Percentiles rank a stretch among this genome's conserved stretches.
These are phyloP conservation scores for Albizia julibrissin DNA, from an alignment of 306 rosid genomes.

Conservation along the genomic window DNA sequence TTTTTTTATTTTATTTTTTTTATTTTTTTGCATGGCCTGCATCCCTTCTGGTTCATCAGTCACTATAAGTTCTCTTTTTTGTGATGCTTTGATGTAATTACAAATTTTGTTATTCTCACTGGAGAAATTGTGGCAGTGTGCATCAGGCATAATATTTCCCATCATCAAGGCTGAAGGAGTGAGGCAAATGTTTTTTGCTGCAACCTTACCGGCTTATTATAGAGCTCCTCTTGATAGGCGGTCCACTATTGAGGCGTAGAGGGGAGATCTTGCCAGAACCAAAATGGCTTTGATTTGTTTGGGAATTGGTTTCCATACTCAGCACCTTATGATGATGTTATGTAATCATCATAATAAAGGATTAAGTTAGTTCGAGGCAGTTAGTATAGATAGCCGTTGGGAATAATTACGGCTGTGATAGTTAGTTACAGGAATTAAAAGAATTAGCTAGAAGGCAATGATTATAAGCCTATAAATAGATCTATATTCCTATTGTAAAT, in stretches of 20 bases:
- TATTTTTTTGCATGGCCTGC: neutral
- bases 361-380: too few relatives aligned
- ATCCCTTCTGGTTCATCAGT: neutral
- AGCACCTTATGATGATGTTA: too few relatives aligned
- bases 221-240: slow-evolving; percentile 31
- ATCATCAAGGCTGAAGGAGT: slow-evolving; percentile 62
- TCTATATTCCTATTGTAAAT: too few relatives aligned
- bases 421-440: too few relatives aligned
- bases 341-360: too few relatives aligned
- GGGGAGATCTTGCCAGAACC: neutral
- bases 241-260: neutral
- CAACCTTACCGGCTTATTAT: slow-evolving; percentile 40
- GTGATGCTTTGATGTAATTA: neutral
- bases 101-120: slow-evolving; percentile 6
- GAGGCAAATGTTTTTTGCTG: slow-evolving; percentile 49
- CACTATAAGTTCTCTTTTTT: neutral
- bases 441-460: too few relatives aligned
- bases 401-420: too few relatives aligned
- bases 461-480: too few relatives aligned
- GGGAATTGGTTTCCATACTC: too few relatives aligned
- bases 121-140: slow-evolving; percentile 40
- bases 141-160: slow-evolving; percentile 54
- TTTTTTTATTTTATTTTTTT: neutral
- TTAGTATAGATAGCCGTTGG: too few relatives aligned
- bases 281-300: too few relatives aligned